These are phyloP conservation scores for Chaetoceros tenuissimus DNA, from an alignment of 108 stramenopile species.

Conservation along the genomic window DNA sequence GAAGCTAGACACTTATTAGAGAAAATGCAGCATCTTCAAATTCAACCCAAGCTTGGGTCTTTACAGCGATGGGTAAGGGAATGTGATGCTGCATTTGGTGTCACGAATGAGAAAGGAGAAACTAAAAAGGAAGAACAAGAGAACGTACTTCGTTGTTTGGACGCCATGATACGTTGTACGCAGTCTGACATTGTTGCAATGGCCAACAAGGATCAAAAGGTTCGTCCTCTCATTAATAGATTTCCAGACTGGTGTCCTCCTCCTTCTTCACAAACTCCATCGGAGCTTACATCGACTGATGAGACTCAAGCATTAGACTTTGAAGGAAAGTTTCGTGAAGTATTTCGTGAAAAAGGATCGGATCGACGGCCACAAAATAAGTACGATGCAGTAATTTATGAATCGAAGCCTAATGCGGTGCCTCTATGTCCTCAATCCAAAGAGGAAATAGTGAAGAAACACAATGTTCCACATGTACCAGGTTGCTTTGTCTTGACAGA, in stretches of 20 bases:
- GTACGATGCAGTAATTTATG: too few species aligned
- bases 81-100: too few species aligned
- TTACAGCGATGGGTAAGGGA: constrained; percentile 40
- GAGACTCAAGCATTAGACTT: not conserved
- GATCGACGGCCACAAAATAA: too few species aligned
- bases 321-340: constrained; percentile 17
- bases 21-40: constrained; percentile 9
- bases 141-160: too few species aligned
- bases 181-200: constrained; percentile 2
- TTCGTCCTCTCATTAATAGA: constrained; percentile 1
- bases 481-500: constrained; percentile 22
- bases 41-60: constrained; percentile 24
- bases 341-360: constrained; percentile 15
- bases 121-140: too few species aligned
- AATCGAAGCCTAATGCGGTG: too few species aligned
- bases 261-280: constrained; percentile 10
- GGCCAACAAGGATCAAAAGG: constrained; percentile 1
- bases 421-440: too few species aligned
- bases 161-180: constrained; percentile 14
- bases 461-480: constrained; percentile 13
- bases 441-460: constrained; percentile 10
- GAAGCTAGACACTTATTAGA: constrained; percentile 6
- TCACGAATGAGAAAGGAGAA: too few species aligned
- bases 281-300: not conserved
- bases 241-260: constrained; percentile 4